A percentile compares a stretch with the other conserved stretches of the same genome.
Evolutionary conservation across 2,329 filamentous ascomycete species (phyloP).

Genomic region (Hypoxylon sp.): DNA sequence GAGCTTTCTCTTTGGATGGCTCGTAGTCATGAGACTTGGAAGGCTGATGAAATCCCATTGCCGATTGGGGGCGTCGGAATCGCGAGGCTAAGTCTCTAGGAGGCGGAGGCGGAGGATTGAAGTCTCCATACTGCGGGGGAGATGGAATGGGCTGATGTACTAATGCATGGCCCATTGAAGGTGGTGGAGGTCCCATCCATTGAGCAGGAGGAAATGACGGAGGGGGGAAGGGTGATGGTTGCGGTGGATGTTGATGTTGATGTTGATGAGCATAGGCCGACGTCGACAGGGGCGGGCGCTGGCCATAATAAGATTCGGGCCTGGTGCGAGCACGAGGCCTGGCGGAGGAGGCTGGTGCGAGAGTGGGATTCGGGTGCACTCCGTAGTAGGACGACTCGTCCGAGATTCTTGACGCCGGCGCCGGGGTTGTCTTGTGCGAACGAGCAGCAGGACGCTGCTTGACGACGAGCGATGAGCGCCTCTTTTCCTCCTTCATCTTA

Average conservation of each 20-base stretch:
- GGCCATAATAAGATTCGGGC: constrained; percentile 55
- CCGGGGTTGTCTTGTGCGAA: constrained; percentile 54
- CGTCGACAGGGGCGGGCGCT: constrained; percentile 54
- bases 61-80: constrained; percentile 54
- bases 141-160: constrained; percentile 39
- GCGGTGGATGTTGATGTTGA: constrained; percentile 49
- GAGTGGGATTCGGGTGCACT: constrained; percentile 48
- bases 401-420: constrained; percentile 50
- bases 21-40: constrained; percentile 59
- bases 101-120: constrained; percentile 24
- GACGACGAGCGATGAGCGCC: constrained; percentile 42
- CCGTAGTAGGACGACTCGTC: constrained; percentile 57
- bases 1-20: constrained; percentile 51
- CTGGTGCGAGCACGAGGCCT: constrained; percentile 58
- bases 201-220: constrained; percentile 41
- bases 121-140: constrained; percentile 30
- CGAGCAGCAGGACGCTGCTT: constrained; percentile 51
- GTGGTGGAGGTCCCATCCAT: constrained; percentile 21
- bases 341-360: constrained; percentile 46
- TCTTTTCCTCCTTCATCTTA: constrained; percentile 51
- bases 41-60: constrained; percentile 55
- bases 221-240: constrained; percentile 47
- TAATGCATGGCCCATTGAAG: constrained; percentile 38
- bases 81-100: constrained; percentile 45
- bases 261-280: constrained; percentile 52